phyloP scores from a whole-genome alignment of 169 alveolate genomes.

The Plasmodium yoelii region DNA sequence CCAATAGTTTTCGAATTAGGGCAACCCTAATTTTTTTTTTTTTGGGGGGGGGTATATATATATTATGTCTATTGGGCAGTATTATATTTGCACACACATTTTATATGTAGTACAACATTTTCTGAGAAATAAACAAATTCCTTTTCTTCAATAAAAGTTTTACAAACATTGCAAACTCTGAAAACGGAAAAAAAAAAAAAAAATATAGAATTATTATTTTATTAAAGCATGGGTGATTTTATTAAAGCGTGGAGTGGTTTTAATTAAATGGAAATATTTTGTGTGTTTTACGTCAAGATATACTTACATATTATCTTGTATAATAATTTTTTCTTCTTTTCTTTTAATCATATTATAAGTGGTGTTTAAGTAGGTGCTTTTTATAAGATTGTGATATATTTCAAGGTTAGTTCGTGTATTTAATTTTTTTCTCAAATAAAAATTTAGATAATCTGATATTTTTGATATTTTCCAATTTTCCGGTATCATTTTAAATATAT shows the following conservation, averaged over 20 bases:
- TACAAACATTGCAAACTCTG: constrained; percentile 52
- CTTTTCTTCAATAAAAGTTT: constrained; percentile 13
- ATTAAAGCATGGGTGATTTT: no score
- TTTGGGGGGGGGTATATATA: no score
- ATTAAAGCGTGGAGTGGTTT: no score
- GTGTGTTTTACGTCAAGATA: not conserved
- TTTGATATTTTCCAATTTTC: constrained; percentile 38
- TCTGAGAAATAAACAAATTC: constrained; percentile 49
- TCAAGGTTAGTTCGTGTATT: constrained; percentile 26
- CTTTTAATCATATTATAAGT: constrained; percentile 22
- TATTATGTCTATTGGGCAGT: no score
- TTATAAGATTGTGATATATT: constrained; percentile 40
- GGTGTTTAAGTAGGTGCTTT: constrained; percentile 19
- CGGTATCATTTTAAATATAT: constrained; percentile 34
- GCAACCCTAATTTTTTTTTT: no score
- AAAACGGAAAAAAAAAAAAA: not conserved
- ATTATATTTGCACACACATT: constrained; percentile 35
- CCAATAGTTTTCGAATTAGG: no score
- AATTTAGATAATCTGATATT: constrained; percentile 11
- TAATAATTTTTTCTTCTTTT: constrained; percentile 29
- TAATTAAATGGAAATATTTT: no score
- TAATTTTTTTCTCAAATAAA: constrained; percentile 19
- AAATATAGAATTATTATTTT: no score
- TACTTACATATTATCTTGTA: constrained; percentile 41
- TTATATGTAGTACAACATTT: constrained; percentile 16